phyloP scores from a whole-genome alignment of 2,329 filamentous ascomycete genomes.

The Sporothrix pseudoabietina region DNA sequence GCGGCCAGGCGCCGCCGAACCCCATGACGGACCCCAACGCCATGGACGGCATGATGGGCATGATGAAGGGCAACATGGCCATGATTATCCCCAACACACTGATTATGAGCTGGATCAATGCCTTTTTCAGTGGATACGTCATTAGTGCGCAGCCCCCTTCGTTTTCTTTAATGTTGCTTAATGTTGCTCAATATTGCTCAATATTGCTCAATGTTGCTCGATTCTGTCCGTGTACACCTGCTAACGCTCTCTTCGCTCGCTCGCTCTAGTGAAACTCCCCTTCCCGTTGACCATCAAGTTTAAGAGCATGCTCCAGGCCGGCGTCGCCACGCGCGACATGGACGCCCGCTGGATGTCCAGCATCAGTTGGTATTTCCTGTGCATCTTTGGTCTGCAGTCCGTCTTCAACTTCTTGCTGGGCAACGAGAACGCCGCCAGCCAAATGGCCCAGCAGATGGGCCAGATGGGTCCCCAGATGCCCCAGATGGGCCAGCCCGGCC shows the following conservation, averaged over 20 bases:
- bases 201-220: too few species aligned
- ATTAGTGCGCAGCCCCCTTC: conserved; percentile 64
- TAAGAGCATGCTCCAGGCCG: conserved; percentile 98
- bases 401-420: conserved; percentile 97
- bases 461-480: conserved; percentile 60
- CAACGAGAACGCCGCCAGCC: conserved; percentile 90
- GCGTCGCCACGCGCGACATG: conserved; percentile 91
- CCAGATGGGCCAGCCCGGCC: conserved; percentile 75
- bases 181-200: too few species aligned
- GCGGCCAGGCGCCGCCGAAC: conserved; percentile 86
- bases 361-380: conserved; percentile 98
- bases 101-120: conserved; percentile 99
- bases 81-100: conserved; percentile 99
- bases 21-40: conserved; percentile 92
- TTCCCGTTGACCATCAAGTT: conserved; percentile 98
- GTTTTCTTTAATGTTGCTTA: neutral
- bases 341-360: conserved; percentile 98
- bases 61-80: conserved; percentile 99
- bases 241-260: neutral
- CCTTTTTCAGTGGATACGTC: conserved; percentile 97
- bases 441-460: conserved; percentile 88
- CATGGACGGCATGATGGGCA: conserved; percentile 99
- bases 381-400: conserved; percentile 92
- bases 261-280: conserved; percentile 78
- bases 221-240: neutral